Evolutionary conservation across 2,329 filamentous ascomycete species (phyloP).

Genomic region (Phaeosphaeria sp.): DNA sequence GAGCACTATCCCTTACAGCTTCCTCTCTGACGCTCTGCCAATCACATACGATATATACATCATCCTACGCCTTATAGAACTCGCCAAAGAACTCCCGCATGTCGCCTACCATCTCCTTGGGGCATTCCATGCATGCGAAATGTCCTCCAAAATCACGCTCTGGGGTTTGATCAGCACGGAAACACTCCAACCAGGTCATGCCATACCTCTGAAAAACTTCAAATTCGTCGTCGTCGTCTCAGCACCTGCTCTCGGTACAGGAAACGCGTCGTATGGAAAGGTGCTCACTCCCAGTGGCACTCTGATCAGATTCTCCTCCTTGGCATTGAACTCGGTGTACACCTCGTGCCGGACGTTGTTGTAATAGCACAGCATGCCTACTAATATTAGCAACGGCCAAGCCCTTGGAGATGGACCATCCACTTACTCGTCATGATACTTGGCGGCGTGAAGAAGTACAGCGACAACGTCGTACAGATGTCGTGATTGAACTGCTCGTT

Average conservation of each 20-base stretch:
- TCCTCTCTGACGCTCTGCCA: not conserved
- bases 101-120: constrained; percentile 29
- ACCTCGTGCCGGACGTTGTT: constrained; percentile 49
- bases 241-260: constrained; percentile 39
- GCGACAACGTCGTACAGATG: constrained; percentile 28
- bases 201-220: constrained; percentile 43
- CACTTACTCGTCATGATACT: constrained; percentile 42
- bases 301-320: constrained; percentile 46
- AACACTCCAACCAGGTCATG: not conserved
- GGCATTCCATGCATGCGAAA: constrained; percentile 38
- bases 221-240: constrained; percentile 49
- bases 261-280: constrained; percentile 48
- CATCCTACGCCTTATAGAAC: constrained; percentile 13
- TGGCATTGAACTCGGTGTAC: constrained; percentile 46
- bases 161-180: constrained; percentile 10
- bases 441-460: constrained; percentile 50
- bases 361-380: constrained; percentile 45
- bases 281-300: constrained; percentile 49
- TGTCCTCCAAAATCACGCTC: constrained; percentile 30
- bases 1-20: not conserved
- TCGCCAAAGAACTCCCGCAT: constrained; percentile 30
- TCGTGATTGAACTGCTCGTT: constrained; percentile 38
- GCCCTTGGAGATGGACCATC: not conserved
- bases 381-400: not conserved
- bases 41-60: not conserved